These are phyloP conservation scores for Paramecium sexaurelia DNA, from an alignment of 73 alveolate species.

Conservation along the genomic window DNA sequence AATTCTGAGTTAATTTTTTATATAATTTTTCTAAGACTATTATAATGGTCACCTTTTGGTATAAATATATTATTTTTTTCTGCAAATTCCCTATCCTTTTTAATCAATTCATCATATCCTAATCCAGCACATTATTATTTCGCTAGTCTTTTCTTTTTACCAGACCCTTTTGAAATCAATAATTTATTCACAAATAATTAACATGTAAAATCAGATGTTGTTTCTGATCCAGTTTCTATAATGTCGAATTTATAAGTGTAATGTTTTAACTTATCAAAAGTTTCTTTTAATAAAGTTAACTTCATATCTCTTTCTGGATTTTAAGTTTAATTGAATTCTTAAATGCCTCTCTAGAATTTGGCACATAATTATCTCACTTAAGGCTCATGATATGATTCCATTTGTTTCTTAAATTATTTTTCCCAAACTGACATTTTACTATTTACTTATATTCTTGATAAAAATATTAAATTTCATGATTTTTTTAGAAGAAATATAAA, in stretches of 20 bases:
- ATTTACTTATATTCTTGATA: too few species aligned
- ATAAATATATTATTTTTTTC: background rate
- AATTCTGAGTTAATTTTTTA: background rate
- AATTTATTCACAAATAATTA: background rate
- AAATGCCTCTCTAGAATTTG: too few species aligned
- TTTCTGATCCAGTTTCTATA: background rate
- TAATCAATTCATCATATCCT: background rate
- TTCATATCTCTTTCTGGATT: background rate
- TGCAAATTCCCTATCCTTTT: background rate
- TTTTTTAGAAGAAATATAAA: too few species aligned
- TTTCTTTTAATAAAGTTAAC: background rate
- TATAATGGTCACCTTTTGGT: background rate
- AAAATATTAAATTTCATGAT: too few species aligned
- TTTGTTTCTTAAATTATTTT: too few species aligned
- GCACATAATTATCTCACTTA: too few species aligned
- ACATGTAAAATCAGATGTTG: background rate
- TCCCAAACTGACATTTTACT: too few species aligned
- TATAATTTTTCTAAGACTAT: background rate
- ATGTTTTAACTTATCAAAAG: slow-evolving; percentile 8
- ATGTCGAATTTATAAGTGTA: background rate
- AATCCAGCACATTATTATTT: background rate
- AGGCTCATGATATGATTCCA: too few species aligned
- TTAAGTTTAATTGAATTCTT: background rate
- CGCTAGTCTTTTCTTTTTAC: background rate
- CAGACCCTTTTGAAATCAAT: background rate